These are phyloP conservation scores for Otatea glauca DNA, from an alignment of 176 grass and related monocot genomes.

Conservation along the genomic window DNA sequence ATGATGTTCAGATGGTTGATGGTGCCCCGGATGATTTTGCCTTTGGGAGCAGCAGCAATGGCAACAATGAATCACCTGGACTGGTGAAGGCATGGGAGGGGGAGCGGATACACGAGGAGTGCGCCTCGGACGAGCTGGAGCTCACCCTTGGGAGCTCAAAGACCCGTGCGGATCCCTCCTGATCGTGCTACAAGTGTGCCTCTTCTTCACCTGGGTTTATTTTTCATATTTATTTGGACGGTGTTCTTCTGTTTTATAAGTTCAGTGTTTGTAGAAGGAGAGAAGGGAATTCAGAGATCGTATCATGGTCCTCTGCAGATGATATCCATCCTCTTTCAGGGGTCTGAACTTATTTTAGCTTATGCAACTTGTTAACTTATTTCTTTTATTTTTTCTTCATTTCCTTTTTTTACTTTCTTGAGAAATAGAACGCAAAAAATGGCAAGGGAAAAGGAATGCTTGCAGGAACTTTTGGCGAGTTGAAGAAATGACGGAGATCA, in stretches of 20 bases:
- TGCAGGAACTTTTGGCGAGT: constrained; percentile 31
- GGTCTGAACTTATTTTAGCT: constrained; percentile 49
- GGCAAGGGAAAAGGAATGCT: constrained; percentile 17
- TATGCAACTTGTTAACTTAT: constrained; percentile 50
- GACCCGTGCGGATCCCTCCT: constrained; percentile 57
- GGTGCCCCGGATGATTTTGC: constrained; percentile 74
- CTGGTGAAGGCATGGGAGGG: constrained; percentile 93
- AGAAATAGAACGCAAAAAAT: constrained; percentile 28
- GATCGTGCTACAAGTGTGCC: constrained; percentile 25
- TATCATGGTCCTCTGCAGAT: constrained; percentile 37
- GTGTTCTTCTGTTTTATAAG: constrained; percentile 26
- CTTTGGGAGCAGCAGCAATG: constrained; percentile 71
- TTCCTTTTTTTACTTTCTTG: background rate
- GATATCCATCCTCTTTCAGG: constrained; percentile 59
- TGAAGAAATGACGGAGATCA: background rate
- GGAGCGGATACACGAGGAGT: constrained; percentile 91
- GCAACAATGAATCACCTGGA: constrained; percentile 43
- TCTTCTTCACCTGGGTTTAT: constrained; percentile 27
- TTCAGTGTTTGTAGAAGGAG: constrained; percentile 53
- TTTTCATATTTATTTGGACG: constrained; percentile 41
- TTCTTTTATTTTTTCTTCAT: constrained; percentile 41
- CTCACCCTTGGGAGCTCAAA: constrained; percentile 87
- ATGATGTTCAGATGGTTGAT: constrained; percentile 65
- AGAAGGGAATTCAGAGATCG: constrained; percentile 50
- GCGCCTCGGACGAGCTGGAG: constrained; percentile 78